Base-by-base conservation (phyloP, 2,329 filamentous ascomycete genomes). In the Fusarium zealandicum region DNA sequence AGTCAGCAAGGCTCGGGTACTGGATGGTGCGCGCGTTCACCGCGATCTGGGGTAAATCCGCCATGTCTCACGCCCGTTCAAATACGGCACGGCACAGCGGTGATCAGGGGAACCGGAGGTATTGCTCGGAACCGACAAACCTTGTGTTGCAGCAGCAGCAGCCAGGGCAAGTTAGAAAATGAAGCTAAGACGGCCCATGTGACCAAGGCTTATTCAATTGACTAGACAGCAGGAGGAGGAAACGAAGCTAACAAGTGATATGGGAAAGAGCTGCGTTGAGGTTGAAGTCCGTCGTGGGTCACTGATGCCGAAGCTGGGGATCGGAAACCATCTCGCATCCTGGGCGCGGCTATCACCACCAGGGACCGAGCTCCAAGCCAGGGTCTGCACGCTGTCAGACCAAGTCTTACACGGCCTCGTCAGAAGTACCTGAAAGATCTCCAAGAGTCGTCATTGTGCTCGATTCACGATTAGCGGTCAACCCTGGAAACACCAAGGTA, bases 241-340 rank as follows among this genome's bases (percentile, higher is more conserved):
- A 51, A 51, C 28, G 13, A 13, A 20, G 17, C 28, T 47, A 22
- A 35, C 18, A 25, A 11, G 41, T 38, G 16, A 31, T 25, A 60
- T 27, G 18, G n/a, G 18, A 28, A 18, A 31, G 16, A 13, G 11
- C 20, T 27, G 12, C 10, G 20, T 32, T 25, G 22, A 25, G 22
- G 33, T 31, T 47, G 28, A 31, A 39, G 35, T 22, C 9, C 12
- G 22, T 30, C 33, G 31, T 36, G 16, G 13, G 33, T 37, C 45
- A 30, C 47, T 5, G 27, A 32, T 41, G 28, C 27, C 16, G n/a
- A 42, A 38, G 39, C 39, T 32, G 41, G 43, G 50, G 43, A 59
- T 63, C 20, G 50, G 38, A 49, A 50, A 47, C 40, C 18, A 47
- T 57, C 49, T 48, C 42, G 49, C 42, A 65, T 54, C 39, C 39